Evolutionary conservation across 305 asterid genomes (phyloP), one percentile per base, ranked within the genome.

Genomic region (Fraxinus greggii): DNA sequence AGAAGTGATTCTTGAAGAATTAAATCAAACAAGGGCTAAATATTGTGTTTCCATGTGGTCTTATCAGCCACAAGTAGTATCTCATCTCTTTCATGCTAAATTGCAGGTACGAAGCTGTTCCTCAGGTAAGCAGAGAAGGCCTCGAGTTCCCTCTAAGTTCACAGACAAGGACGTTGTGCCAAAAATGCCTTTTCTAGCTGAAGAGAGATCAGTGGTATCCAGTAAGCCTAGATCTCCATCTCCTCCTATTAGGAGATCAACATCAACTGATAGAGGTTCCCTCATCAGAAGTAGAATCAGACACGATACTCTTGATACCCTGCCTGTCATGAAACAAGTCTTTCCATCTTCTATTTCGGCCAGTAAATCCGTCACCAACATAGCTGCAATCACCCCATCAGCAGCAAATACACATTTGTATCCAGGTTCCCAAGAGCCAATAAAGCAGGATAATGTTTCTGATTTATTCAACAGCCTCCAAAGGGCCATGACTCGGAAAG

Each of bases 171-270:
- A 95, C 86, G 48, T 79, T 35, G 75, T 84, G 7, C 86, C 91
- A 17, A 92, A 92, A 88, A 35, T 88, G 84, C 87, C 93, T 56
- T 84, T 90, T 80, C 87, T 88, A 56, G 69, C 89, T 17, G 95
- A 92, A 87, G 94, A 91, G 69, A 89, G 87, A 86, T 75, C 88
- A 35, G 51, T 77, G 78, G 83, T 81, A 85, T 73, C 89, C 80
- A 29, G 61, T 54, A 88, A 86, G 81, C 81, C 89, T 76, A 90
- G 95, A 85, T 92, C 89, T 85, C 93, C 98, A 51, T 95, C 98
- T 12, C 98, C 98, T 74, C 97, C 98, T 0, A 78, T 90, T 35
- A 92, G 94, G 85, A 91, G 98, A 91, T 95, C 99, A 84, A 87
- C 90, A 77, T 93, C 99, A 83, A 91, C 97, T 21, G 98, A 92